Evolutionary conservation across 371 early-diverging fungal species (phyloP).

Genomic region (Dinochytrium kinnereticum): DNA sequence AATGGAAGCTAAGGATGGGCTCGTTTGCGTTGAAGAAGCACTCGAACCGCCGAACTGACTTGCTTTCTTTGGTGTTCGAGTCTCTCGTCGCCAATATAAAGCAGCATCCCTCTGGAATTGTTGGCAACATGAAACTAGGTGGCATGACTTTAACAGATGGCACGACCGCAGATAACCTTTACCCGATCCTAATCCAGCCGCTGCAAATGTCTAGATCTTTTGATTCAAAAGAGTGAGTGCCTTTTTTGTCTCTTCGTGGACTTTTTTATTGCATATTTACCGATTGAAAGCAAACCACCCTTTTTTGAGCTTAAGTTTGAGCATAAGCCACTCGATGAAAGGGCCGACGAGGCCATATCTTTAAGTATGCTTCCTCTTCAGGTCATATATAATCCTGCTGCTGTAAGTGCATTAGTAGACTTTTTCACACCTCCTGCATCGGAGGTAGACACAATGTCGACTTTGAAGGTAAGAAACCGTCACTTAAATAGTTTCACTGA

Average conservation of each 20-base stretch:
- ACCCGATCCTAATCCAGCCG: slow-evolving; percentile 83
- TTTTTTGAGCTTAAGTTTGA: slow-evolving; percentile 88
- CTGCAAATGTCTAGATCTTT: slow-evolving; percentile 49
- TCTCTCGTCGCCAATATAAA: slow-evolving; percentile 53
- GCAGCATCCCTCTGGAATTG: slow-evolving; percentile 73
- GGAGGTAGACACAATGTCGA: slow-evolving; percentile 71
- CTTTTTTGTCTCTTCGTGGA: no score
- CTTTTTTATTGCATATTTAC: slow-evolving; percentile 6
- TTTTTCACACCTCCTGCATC: slow-evolving; percentile 88
- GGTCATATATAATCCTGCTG: slow-evolving; percentile 84
- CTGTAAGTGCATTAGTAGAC: slow-evolving; percentile 72
- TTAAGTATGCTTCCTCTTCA: slow-evolving; percentile 90
- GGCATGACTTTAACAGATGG: slow-evolving; percentile 84
- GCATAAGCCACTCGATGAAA: slow-evolving; percentile 83
- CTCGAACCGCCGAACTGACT: slow-evolving; percentile 6
- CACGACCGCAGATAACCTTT: slow-evolving; percentile 72
- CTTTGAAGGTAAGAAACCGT: slow-evolving; percentile 32
- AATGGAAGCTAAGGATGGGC: slow-evolving; percentile 79
- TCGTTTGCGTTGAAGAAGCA: slow-evolving; percentile 82
- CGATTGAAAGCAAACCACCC: slow-evolving; percentile 27
- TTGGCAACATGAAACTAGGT: slow-evolving; percentile 74
- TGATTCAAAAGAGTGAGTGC: neutral
- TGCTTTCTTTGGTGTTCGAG: slow-evolving; percentile 69
- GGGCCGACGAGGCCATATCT: slow-evolving; percentile 84
- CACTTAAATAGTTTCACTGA: neutral